phyloP scores from a whole-genome alignment of 139 green algal species.

The Chlamydomonas urium region DNA sequence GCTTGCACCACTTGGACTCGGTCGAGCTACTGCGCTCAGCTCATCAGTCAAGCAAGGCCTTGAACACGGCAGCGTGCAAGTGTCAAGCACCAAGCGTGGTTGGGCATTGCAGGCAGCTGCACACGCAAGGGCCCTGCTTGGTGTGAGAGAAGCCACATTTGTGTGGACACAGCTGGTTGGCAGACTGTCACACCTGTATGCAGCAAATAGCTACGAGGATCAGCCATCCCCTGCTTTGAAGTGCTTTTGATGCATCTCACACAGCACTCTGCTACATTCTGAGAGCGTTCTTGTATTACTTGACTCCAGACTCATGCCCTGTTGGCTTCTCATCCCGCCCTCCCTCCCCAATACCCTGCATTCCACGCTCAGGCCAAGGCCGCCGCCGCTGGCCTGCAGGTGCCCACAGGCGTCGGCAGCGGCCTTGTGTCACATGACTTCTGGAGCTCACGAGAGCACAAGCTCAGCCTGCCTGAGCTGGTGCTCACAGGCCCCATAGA shows the following conservation, averaged over 20 bases:
- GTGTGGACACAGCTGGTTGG: no score
- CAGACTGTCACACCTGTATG: no score
- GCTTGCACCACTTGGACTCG: background rate
- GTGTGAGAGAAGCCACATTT: no score
- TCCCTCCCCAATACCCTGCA: background rate
- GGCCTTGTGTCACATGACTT: background rate
- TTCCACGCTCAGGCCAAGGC: background rate
- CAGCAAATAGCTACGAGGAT: no score
- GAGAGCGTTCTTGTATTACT: no score
- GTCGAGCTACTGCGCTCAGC: no score
- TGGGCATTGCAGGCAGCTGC: background rate
- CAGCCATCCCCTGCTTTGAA: no score
- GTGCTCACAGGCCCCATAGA: constrained; percentile 25
- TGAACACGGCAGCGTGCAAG: background rate
- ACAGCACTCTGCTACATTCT: no score
- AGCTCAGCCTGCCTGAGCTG: constrained; percentile 10
- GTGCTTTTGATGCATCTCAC: no score
- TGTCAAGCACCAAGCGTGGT: background rate
- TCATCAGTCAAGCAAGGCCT: no score
- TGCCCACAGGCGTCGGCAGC: background rate
- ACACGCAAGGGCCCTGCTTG: no score
- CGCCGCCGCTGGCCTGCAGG: background rate
- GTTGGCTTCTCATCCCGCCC: background rate
- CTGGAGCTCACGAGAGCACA: background rate
- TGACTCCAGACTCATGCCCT: no score